These are phyloP conservation scores for Cryptococcus neoformans DNA, from an alignment of 1,284 basidiomycete genomes.

Conservation along the genomic window DNA sequence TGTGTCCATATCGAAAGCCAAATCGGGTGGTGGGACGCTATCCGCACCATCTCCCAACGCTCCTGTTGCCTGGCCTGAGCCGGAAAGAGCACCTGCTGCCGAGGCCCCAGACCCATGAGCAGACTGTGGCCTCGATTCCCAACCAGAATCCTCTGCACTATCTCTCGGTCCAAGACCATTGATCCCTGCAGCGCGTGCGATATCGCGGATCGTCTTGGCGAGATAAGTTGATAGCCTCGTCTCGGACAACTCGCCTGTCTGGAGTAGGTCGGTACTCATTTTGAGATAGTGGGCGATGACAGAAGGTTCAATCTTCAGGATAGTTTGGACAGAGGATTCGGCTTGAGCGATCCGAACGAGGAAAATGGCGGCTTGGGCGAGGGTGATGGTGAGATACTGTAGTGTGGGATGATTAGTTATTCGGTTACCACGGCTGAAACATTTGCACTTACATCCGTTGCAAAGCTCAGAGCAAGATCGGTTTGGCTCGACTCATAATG, in stretches of 20 bases:
- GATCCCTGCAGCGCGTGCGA: constrained; percentile 24
- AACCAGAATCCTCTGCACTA: neutral
- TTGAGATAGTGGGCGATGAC: constrained; percentile 31
- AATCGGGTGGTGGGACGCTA: neutral
- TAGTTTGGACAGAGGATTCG: constrained; percentile 9
- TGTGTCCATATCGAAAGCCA: constrained; percentile 19
- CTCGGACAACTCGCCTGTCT: constrained; percentile 26
- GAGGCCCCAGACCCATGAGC: neutral
- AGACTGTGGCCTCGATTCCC: neutral
- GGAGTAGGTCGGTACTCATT: constrained; percentile 27
- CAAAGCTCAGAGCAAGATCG: constrained; percentile 34
- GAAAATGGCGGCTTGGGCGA: constrained; percentile 38
- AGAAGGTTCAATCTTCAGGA: constrained; percentile 20
- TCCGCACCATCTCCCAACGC: neutral
- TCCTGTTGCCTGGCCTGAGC: neutral
- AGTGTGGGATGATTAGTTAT: neutral
- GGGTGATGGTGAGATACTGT: constrained; percentile 35
- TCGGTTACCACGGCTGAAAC: neutral
- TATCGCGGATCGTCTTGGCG: constrained; percentile 29
- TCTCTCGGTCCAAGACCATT: constrained; percentile 4
- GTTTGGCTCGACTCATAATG: constrained; percentile 33
- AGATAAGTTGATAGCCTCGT: constrained; percentile 31
- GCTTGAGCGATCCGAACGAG: constrained; percentile 30
- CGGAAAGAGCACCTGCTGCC: neutral
- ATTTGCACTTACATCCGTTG: constrained; percentile 28